Conservation (phyloP, 2,329 filamentous ascomycete species). For the Fusarium sp. region DNA sequence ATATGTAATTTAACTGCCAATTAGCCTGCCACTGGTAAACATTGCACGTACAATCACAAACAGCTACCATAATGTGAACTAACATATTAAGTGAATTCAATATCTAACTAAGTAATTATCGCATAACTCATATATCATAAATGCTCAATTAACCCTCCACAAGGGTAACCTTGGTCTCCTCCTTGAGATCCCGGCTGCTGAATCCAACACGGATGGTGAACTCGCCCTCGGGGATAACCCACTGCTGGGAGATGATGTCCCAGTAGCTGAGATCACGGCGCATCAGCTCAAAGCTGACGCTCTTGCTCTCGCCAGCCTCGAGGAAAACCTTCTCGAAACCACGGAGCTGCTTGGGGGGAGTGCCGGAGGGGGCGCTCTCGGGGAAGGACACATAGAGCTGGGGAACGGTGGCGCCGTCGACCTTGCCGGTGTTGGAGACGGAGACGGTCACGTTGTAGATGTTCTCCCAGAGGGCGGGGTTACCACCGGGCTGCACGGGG, state of each 20-base stretch:
- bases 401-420: slow-evolving; percentile 63
- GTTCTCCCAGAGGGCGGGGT: slow-evolving; percentile 65
- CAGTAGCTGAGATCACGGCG: slow-evolving; percentile 64
- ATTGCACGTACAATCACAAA: background rate
- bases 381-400: slow-evolving; percentile 68
- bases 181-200: slow-evolving; percentile 47
- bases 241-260: slow-evolving; percentile 59
- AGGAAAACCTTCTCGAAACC: slow-evolving; percentile 65
- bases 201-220: slow-evolving; percentile 47
- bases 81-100: slow-evolving; percentile 6
- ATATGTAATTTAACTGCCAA: too few relatives aligned
- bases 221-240: slow-evolving; percentile 51
- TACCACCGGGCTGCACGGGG: slow-evolving; percentile 63
- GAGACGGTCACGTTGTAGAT: slow-evolving; percentile 62
- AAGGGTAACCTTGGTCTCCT: slow-evolving; percentile 40
- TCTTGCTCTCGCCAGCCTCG: slow-evolving; percentile 55
- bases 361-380: slow-evolving; percentile 53
- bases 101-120: slow-evolving; percentile 19
- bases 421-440: slow-evolving; percentile 64
- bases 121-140: slow-evolving; percentile 41
- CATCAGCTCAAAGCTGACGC: slow-evolving; percentile 60
- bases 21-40: too few relatives aligned
- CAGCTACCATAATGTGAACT: background rate
- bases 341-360: slow-evolving; percentile 63
- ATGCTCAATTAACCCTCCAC: slow-evolving; percentile 30